Evolutionary conservation across 257 asterid genomes (phyloP), one percentile per base, ranked within the genome.

Genomic region (Przewalskia tangutica): DNA sequence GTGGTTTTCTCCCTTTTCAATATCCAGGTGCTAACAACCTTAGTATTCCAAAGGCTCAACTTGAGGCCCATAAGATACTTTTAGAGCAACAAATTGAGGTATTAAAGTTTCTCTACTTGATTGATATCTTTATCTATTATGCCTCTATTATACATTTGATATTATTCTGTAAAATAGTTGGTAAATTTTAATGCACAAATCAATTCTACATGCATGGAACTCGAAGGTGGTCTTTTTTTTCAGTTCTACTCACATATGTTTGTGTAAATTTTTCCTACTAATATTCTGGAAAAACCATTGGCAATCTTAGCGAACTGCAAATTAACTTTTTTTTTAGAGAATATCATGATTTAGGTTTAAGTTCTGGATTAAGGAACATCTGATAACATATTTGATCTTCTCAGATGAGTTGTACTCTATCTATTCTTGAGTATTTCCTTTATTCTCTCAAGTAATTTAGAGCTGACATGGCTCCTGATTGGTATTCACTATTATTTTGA

Each of bases 21-120:
- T 42, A 86, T 76, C 77, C 86, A 27, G 83, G 84, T 79, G 63
- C 78, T 56, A 77, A 87, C 20, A 81, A 78, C 17, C 34, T 76
- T 20, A 83, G 78, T 84, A 44, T 79, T 56, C 81, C 89, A 56
- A 88, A 88, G 56, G 68, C 89, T 63, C 90, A 84, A 65, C 84
- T 89, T 80, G 95, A 88, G 82, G 87, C 85, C 79, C 95, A 92
- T 62, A 92, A 60, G 86, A 88, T 77, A 83, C 60, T 88, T 77
- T 79, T 95, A 62, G 83, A 90, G 89, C 90, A 89, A 60, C 97
- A 92, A 86, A 93, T 94, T 87, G 91, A 93, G 98, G 99, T 95
- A 88, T 77, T 83, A 78, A 42, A 48, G 65, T 81, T 77, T 64
- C 81, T n/a, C 58, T 42, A 60, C 53, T 84, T 38, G 51, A 7